Base-by-base conservation (phyloP, 805 yeast species). In the Danielia reshetovae region DNA sequence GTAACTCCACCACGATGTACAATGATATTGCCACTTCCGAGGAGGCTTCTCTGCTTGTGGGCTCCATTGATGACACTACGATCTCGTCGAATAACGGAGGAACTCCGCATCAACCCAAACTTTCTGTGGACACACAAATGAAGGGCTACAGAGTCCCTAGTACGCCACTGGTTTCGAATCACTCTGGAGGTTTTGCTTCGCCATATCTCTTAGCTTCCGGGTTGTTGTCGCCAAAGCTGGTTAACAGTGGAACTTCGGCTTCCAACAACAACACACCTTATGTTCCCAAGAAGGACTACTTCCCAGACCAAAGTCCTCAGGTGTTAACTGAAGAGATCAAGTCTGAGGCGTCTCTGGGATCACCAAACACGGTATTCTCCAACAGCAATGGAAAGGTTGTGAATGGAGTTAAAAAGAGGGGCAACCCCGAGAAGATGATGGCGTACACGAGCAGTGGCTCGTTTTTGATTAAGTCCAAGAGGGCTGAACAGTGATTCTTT, bases 121-220 rank as follows among this genome's bases (percentile, higher is more conserved):
- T 65, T 24, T 49, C 57, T 9, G 46, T 64, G 35, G 70, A 64
- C 43, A 61, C 70, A 7, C 50, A 27, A 28, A 18, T 12, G 13
- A 48, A 46, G 30, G 12, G 43, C 44, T 15, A 49, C 42, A 36
- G 57, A 18, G 58, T 68, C 3, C 72, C 75, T 1, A 48, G 59
- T 14, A 64, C 74, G 1, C 66, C 71, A 2, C 68, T 62, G 22
- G 49, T 24, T 36, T 48, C 55, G 5, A 34, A 34, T 16, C 32
- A 41, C 18, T 38, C 51, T 7, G 52, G 56, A 24, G 86, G 86
- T 0, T 74, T 81, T 52, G 72, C 81, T 0, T 79, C 87, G 5
- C 87, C 88, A 2, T 82, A 79, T 45, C 62, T 80, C 29, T 56
- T 80, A 39, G 83, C 85, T 0, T 74, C 84, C 0, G 85, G 85